Base-by-base conservation (phyloP, 352 stramenopile genomes). In the Pythium sp. region DNA sequence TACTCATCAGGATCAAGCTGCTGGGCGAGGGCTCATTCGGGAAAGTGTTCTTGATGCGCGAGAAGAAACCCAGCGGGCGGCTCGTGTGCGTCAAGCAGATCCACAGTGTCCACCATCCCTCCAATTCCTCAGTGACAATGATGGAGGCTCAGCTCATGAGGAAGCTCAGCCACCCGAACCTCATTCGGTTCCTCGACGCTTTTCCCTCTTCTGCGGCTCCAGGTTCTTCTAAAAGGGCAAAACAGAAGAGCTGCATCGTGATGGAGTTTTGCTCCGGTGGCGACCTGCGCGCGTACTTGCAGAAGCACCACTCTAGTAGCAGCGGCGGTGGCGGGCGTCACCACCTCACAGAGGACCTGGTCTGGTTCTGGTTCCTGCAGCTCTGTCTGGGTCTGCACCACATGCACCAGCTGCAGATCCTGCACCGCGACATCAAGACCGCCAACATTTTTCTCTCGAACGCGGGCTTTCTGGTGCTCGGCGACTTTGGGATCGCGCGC, bases 201-300 rank as follows among this genome's bases (percentile, higher is more conserved):
- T 86, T 96, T 65, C 54, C 61, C 22, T 55, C 18, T 26, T 55
- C 18, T 18, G 12, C 7, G 2, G 5, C 26, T 11, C 12, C 15
- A 15, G 5, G 8, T 5, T 20, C 51, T 3, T 22, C 12, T 34
- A 34, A 34, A 12, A 7, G 36, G 5, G 6, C 12, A 32, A 66
- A 34, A 1, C 24, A 28, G 54, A 63, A 57, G 26, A 43, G 78
- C 89, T 92, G 81, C 62, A 97, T 98, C 53, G 84, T 97, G 55
- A 98, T 98, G 94, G 87, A 95, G 55, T 98, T 96, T 67, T 98
- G 89, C 69, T 91, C 97, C 22, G 91, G 92, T 11, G 77, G 80
- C 32, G 81, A 92, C 56, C 54, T 90, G n/a, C 69, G 69, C 15
- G 67, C 67, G 3, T 82, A 84, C 58, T 47, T 92, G 6, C 63